Conservation (phyloP, 129 eudicot genomes). For the Heracleum sosnowskyi region DNA sequence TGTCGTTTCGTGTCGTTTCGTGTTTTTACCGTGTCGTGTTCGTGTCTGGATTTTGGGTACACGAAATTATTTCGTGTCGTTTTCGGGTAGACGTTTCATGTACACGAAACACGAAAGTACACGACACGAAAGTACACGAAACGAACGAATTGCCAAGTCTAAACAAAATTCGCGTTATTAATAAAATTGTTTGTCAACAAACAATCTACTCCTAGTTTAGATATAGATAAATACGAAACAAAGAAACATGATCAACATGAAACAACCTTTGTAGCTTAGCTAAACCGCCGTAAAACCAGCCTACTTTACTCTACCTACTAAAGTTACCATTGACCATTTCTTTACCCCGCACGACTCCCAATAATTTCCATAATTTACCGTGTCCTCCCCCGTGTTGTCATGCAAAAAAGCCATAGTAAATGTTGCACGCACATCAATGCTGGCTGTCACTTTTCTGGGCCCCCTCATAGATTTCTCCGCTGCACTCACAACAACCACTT, state of each 20-base stretch:
- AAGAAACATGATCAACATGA: not conserved
- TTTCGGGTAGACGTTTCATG: no score
- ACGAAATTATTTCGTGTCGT: no score
- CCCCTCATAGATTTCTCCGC: not conserved
- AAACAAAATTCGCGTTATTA: no score
- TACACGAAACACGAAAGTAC: no score
- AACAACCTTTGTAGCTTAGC: not conserved
- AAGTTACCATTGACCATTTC: not conserved
- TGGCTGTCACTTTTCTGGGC: not conserved
- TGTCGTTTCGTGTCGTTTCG: no score
- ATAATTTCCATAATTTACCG: not conserved
- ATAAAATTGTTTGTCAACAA: no score
- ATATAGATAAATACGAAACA: not conserved
- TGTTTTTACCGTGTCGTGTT: no score
- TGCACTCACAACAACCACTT: not conserved
- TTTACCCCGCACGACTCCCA: conserved; percentile 3
- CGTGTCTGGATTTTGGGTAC: no score
- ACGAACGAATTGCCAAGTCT: no score
- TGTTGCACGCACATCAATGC: not conserved
- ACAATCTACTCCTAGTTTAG: no score
- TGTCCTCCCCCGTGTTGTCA: not conserved
- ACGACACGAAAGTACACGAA: no score
- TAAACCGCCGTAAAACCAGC: not conserved
- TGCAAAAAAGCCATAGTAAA: not conserved
- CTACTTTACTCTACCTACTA: not conserved